Evolutionary conservation across 768 basidiomycete species (phyloP).

Genomic region (Xerocomellus amylosporus): DNA sequence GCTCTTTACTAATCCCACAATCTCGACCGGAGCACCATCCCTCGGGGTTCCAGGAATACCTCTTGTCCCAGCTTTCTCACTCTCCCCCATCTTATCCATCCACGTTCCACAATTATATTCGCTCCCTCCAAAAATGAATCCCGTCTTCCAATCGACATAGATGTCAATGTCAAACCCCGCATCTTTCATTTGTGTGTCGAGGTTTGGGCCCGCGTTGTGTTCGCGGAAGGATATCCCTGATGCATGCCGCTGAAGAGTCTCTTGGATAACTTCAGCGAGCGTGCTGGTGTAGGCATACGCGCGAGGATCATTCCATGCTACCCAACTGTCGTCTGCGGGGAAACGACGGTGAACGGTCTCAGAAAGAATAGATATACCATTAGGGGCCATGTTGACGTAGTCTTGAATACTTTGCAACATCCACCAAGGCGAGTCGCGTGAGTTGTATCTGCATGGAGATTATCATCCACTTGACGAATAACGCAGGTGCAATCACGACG

Average conservation of each 20-base stretch:
- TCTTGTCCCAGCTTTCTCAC: conserved; percentile 85
- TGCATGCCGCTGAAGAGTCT: conserved; percentile 92
- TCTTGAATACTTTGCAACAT: conserved; percentile 99
- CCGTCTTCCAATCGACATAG: conserved; percentile 93
- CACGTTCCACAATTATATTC: conserved; percentile 86
- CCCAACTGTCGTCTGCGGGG: conserved; percentile 92
- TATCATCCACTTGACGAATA: neutral
- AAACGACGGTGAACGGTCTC: conserved; percentile 91
- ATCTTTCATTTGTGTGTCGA: conserved; percentile 97
- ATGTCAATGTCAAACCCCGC: conserved; percentile 93
- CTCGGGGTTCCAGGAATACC: conserved; percentile 95
- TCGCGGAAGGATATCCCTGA: conserved; percentile 92
- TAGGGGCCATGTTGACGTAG: conserved; percentile 79
- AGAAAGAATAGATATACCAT: conserved; percentile 74
- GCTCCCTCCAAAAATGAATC: conserved; percentile 86
- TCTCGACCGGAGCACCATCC: conserved; percentile 95
- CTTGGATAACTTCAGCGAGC: conserved; percentile 94
- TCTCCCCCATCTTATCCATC: conserved; percentile 99
- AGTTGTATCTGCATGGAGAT: conserved; percentile 68
- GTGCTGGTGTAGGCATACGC: conserved; percentile 83
- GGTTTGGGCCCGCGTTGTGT: conserved; percentile 91
- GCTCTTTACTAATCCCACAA: conserved; percentile 90
- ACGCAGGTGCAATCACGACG: conserved; percentile 10
- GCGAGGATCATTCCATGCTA: conserved; percentile 79
- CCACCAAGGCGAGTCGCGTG: conserved; percentile 98